Conservation (phyloP, 2,329 filamentous ascomycete genomes). For the Pezicula rhizophila region DNA sequence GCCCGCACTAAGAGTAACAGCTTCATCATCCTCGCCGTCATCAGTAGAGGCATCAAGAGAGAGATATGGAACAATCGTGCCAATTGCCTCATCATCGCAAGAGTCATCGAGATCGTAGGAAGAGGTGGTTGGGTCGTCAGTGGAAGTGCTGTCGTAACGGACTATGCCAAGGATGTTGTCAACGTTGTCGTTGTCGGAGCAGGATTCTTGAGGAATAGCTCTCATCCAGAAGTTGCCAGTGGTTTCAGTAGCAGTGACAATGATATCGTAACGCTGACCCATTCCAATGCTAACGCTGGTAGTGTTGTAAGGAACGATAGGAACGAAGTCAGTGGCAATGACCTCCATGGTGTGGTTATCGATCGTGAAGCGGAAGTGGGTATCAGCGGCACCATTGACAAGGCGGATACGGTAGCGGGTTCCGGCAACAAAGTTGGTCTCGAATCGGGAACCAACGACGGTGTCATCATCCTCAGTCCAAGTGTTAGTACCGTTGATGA, state of each 20-base stretch:
- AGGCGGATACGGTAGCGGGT: constrained; percentile 39
- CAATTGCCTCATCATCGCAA: constrained; percentile 25
- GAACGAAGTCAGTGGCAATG: constrained; percentile 57
- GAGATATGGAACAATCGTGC: constrained; percentile 21
- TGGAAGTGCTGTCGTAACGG: constrained; percentile 41
- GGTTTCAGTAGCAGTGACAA: constrained; percentile 40
- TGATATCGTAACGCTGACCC: constrained; percentile 37
- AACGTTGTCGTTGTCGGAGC: constrained; percentile 51
- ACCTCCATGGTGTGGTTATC: constrained; percentile 49
- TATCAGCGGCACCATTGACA: constrained; percentile 36
- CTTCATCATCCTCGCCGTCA: constrained; percentile 19
- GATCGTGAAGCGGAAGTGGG: constrained; percentile 37
- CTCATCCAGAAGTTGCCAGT: constrained; percentile 53
- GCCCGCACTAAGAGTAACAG: constrained; percentile 20
- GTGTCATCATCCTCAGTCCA: constrained; percentile 14
- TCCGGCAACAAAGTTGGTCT: constrained; percentile 31
- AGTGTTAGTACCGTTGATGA: constrained; percentile 21
- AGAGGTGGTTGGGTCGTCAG: constrained; percentile 21
- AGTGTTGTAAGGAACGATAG: constrained; percentile 42
- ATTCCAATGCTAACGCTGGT: constrained; percentile 49
- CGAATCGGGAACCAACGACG: constrained; percentile 17
- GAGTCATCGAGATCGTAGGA: constrained; percentile 18
- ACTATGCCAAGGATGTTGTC: constrained; percentile 42
- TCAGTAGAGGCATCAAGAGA: constrained; percentile 9
- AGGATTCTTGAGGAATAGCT: constrained; percentile 46